Evolutionary conservation across 331 rosid genomes (phyloP).

Genomic region (Malus hybrid): DNA sequence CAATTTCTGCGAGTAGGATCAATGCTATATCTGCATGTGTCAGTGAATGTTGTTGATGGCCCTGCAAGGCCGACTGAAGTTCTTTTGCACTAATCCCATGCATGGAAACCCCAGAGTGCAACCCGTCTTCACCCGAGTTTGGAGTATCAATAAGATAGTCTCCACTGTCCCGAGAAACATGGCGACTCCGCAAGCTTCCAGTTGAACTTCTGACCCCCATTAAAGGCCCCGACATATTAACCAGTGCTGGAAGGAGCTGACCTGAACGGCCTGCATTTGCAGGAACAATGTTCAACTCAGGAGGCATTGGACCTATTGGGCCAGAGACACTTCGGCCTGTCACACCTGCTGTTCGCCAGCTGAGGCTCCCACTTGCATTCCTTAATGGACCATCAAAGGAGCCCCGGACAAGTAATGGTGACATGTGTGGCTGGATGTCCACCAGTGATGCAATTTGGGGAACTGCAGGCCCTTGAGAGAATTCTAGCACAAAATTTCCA

Average conservation of each 20-base stretch:
- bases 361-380: slow-evolving; percentile 96
- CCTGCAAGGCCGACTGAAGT: slow-evolving; percentile 98
- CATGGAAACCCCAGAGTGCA: slow-evolving; percentile 50
- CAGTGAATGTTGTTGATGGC: slow-evolving; percentile 96
- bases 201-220: slow-evolving; percentile 99
- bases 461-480: slow-evolving; percentile 92
- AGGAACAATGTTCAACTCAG: slow-evolving; percentile 83
- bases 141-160: slow-evolving; percentile 98
- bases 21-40: slow-evolving; percentile 97
- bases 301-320: slow-evolving; percentile 97
- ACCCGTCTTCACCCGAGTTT: slow-evolving; percentile 96
- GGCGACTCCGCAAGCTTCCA: slow-evolving; percentile 93
- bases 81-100: slow-evolving; percentile 89
- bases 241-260: slow-evolving; percentile 88
- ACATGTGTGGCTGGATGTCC: slow-evolving; percentile 98
- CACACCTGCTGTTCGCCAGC: slow-evolving; percentile 96
- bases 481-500: slow-evolving; percentile 84
- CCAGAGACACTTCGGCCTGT: slow-evolving; percentile 97
- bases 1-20: slow-evolving; percentile 96
- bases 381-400: slow-evolving; percentile 97
- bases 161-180: slow-evolving; percentile 97
- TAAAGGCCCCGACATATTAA: slow-evolving; percentile 97
- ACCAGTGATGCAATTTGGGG: slow-evolving; percentile 80
- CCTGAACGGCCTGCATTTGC: slow-evolving; percentile 88
- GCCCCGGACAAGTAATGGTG: slow-evolving; percentile 98